Conservation (phyloP, 331 rosid species). For the Telfairia occidentalis region DNA sequence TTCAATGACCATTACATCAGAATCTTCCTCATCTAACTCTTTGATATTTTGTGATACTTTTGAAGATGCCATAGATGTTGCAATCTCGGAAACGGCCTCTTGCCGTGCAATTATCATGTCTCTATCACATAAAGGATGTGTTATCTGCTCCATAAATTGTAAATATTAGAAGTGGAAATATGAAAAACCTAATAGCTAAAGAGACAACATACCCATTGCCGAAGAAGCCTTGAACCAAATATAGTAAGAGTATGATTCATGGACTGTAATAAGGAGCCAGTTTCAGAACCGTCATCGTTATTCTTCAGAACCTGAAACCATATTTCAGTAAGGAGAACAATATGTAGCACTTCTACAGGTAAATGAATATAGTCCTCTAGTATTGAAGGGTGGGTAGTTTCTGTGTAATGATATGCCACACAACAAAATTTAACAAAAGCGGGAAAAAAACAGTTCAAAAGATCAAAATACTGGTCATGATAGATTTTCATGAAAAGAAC, state of each 20-base stretch:
- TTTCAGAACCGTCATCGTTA: conserved; percentile 73
- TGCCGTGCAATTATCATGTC: conserved; percentile 70
- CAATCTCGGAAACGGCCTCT: conserved; percentile 82
- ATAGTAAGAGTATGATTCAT: conserved; percentile 82
- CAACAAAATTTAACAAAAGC: not conserved
- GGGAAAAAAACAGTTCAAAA: not conserved
- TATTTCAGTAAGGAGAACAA: conserved; percentile 7
- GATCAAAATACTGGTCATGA: not conserved
- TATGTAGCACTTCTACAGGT: conserved; percentile 5
- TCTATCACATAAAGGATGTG: conserved; percentile 78
- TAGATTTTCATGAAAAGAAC: conserved; percentile 8
- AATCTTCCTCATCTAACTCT: conserved; percentile 25
- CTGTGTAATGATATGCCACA: not conserved
- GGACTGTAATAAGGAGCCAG: conserved; percentile 70
- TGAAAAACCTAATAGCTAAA: conserved; percentile 10
- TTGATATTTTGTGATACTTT: conserved; percentile 27
- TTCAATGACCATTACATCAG: conserved; percentile 27
- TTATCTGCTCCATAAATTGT: conserved; percentile 51
- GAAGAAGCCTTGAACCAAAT: conserved; percentile 87
- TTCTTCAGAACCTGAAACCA: conserved; percentile 57
- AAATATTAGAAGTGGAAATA: conserved; percentile 18
- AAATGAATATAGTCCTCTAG: not conserved
- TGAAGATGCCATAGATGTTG: conserved; percentile 68
- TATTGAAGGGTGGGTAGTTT: not conserved
- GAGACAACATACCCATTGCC: conserved; percentile 61